Evolutionary conservation across 75 land plant genomes (phyloP), one percentile per base, ranked within the genome.

Genomic region (Pinus albicaulis): DNA sequence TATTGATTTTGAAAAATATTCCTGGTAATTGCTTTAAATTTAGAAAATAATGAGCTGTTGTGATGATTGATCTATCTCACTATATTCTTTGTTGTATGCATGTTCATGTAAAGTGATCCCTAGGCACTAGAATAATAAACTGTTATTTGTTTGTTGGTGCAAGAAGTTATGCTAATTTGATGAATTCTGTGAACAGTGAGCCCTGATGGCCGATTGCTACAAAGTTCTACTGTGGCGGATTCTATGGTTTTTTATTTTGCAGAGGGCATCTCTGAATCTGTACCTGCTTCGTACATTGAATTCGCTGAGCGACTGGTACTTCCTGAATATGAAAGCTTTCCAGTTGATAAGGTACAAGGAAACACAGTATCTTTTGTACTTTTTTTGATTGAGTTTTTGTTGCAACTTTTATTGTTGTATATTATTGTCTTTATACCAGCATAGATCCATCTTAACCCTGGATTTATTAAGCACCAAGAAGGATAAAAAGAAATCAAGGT

Each of bases 221-320:
- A 98, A 87, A 98, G 99, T 71, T 97, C 99, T 57, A 92, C 99
- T 15, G 93, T 97, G 14, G 99, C 99, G 57, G 99, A 97, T 81
- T 84, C 92, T 19, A 75, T 72, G 13, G 56, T 89, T 19, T 97
- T 90, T 57, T 63, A 77, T 17, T 97, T 97, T 82, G 85, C 93
- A 55, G 99, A 89, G 72, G 92, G 90, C 24, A 77, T 82, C 52
- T 83, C 69, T 22, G 87, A 89, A 69, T 70, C 78, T 60, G 98
- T 96, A 7, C 99, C 99, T 75, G 92, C 96, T 72, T 97, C 93
- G 11, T 97, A 97, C 78, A 97, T 97, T 59, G 99, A 97, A 82
- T 97, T 97, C 85, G 99, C 99, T 76, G 93, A 95, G 59, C 93
- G 99, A 22, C 91, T 95, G 24, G 87, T 98, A 72, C 89, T 91